phyloP scores from a whole-genome alignment of 2,329 filamentous ascomycete species.

The Trichophyton rubrum region DNA sequence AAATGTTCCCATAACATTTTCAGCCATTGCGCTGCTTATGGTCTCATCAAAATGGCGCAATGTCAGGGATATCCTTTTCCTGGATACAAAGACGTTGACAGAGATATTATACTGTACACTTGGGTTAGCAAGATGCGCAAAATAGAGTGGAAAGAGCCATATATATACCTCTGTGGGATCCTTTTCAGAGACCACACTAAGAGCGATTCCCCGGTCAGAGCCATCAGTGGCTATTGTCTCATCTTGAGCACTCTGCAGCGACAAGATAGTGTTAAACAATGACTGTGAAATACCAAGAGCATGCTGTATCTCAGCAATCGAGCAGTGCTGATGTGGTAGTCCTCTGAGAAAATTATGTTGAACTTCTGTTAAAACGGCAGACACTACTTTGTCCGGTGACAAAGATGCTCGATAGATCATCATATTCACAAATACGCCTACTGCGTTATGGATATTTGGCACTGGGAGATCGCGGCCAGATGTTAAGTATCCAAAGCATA shows the following conservation, averaged over 20 bases:
- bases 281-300: background rate
- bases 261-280: slow-evolving; percentile 9
- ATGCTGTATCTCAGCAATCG: slow-evolving; percentile 34
- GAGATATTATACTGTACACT: slow-evolving; percentile 6
- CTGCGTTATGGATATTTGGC: slow-evolving; percentile 26
- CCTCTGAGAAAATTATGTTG: slow-evolving; percentile 41
- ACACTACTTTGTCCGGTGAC: slow-evolving; percentile 22
- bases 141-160: background rate
- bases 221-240: background rate
- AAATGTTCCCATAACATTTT: slow-evolving; percentile 10
- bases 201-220: background rate
- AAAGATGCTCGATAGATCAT: slow-evolving; percentile 27
- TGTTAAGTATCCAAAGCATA: slow-evolving; percentile 44
- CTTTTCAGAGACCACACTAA: background rate
- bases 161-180: slow-evolving; percentile 9
- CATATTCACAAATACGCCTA: slow-evolving; percentile 31
- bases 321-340: slow-evolving; percentile 49
- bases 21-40: slow-evolving; percentile 11
- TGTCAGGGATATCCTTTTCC: slow-evolving; percentile 21
- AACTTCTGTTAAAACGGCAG: slow-evolving; percentile 41
- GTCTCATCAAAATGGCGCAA: slow-evolving; percentile 9
- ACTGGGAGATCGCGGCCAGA: slow-evolving; percentile 43
- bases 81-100: slow-evolving; percentile 27
- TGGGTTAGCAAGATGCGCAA: background rate
- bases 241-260: slow-evolving; percentile 2